Percentiles rank a stretch among this genome's conserved stretches.
Conservation (phyloP, 768 basidiomycete species). For the Termitomyces sp. region DNA sequence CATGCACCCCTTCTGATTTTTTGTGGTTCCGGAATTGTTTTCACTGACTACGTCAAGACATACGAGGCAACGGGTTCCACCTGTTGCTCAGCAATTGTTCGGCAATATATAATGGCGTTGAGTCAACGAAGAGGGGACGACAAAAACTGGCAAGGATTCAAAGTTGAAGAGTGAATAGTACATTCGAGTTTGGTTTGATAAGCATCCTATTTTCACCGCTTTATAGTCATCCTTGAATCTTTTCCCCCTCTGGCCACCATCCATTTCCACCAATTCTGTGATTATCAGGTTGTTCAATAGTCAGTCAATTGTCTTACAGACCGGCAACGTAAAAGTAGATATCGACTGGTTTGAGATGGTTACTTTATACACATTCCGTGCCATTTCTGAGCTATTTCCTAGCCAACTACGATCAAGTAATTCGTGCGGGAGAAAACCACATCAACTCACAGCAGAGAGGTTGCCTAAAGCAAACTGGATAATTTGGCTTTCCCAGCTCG, state of each 20-base stretch:
- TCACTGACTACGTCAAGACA: slow-evolving; percentile 15
- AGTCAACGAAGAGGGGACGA: slow-evolving; percentile 8
- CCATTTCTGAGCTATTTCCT: too few relatives aligned
- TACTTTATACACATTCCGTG: too few relatives aligned
- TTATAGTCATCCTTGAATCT: not conserved
- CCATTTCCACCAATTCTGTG: not conserved
- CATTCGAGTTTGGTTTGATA: not conserved
- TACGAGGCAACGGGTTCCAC: slow-evolving; percentile 18
- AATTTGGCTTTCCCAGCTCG: slow-evolving; percentile 2
- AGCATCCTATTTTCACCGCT: not conserved
- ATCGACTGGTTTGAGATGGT: not conserved
- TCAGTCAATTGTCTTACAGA: not conserved
- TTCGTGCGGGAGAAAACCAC: not conserved
- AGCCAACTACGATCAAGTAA: too few relatives aligned
- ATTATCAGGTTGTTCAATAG: not conserved
- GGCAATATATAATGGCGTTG: slow-evolving; percentile 8
- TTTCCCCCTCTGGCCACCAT: not conserved
- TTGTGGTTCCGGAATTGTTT: slow-evolving; percentile 13
- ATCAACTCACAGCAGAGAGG: not conserved
- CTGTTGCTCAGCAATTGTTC: slow-evolving; percentile 2
- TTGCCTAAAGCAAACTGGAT: not conserved
- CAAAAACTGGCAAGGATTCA: slow-evolving; percentile 7
- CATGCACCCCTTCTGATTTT: slow-evolving; percentile 21
- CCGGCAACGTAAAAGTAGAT: not conserved
- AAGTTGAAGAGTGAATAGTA: not conserved